Conservation (phyloP, 169 alveolate species). For the Plasmodium malariae region DNA sequence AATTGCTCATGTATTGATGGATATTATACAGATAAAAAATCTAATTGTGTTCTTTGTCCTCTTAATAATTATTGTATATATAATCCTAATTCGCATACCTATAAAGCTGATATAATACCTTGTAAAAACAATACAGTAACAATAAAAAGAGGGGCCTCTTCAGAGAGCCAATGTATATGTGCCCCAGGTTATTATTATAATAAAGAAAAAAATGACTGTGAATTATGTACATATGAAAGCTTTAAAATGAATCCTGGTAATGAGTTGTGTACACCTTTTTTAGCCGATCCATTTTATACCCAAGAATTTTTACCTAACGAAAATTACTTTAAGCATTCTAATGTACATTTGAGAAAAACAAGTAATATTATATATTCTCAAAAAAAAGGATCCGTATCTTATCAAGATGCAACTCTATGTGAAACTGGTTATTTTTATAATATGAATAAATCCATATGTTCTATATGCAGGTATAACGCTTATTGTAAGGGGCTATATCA, state of each 20-base stretch:
- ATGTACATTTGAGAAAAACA: conserved; percentile 29
- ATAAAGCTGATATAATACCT: conserved; percentile 82
- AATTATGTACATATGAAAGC: conserved; percentile 7
- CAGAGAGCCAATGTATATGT: conserved; percentile 86
- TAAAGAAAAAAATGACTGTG: conserved; percentile 70
- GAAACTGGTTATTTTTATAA: conserved; percentile 74
- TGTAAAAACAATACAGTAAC: conserved; percentile 84
- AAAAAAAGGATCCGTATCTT: conserved; percentile 35
- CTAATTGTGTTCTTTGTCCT: conserved; percentile 78
- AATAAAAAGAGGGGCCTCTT: conserved; percentile 79
- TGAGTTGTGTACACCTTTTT: conserved; percentile 37
- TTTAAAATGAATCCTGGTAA: conserved; percentile 20
- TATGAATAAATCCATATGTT: conserved; percentile 45
- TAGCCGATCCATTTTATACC: background rate
- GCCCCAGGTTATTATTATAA: conserved; percentile 83
- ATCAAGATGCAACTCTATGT: conserved; percentile 22
- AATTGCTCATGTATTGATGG: conserved; percentile 81
- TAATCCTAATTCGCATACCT: conserved; percentile 77
- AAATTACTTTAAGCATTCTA: conserved; percentile 18
- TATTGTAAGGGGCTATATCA: conserved; percentile 40
- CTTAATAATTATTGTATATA: conserved; percentile 76
- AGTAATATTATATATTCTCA: conserved; percentile 34
- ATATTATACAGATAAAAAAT: conserved; percentile 47
- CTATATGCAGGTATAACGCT: conserved; percentile 35
- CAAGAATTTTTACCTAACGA: conserved; percentile 55